Conservation (phyloP, 2,329 filamentous ascomycete species). For the Xylariales sp. region DNA sequence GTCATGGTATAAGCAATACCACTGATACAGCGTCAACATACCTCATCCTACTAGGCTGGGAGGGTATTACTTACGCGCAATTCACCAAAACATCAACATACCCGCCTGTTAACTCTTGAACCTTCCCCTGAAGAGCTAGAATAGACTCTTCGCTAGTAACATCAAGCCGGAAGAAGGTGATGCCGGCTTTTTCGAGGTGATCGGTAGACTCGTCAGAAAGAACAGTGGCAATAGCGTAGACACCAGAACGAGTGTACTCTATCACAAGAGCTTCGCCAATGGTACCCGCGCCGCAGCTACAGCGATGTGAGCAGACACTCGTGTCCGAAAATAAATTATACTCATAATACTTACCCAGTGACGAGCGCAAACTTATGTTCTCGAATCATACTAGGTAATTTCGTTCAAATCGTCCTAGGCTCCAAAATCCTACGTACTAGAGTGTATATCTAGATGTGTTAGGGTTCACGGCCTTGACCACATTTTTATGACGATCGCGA, state of each 20-base stretch:
- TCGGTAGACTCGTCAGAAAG: conserved; percentile 32
- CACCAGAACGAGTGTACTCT: conserved; percentile 21
- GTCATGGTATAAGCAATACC: conserved; percentile 43
- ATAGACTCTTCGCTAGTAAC: conserved; percentile 38
- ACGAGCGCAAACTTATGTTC: no score
- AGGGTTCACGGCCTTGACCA: no score
- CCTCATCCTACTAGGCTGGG: no score
- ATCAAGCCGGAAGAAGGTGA: conserved; percentile 33
- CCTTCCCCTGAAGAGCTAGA: not conserved
- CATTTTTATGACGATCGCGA: no score
- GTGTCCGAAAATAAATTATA: no score
- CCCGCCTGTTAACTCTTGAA: conserved; percentile 18
- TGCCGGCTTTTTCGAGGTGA: conserved; percentile 34
- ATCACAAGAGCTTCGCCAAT: conserved; percentile 42
- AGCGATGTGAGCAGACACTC: no score
- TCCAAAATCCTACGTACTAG: no score
- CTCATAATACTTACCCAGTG: no score
- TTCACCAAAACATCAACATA: conserved; percentile 26
- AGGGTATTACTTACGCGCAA: conserved; percentile 35
- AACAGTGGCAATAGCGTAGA: conserved; percentile 38
- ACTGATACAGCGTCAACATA: not conserved
- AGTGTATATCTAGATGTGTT: no score
- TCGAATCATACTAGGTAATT: no score
- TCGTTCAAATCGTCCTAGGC: no score
- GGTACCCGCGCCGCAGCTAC: conserved; percentile 41